Percentiles rank a stretch among this genome's conserved stretches.
These are phyloP conservation scores for Yamadazyma diospyri DNA, from an alignment of 1,139 yeast species.

Conservation along the genomic window DNA sequence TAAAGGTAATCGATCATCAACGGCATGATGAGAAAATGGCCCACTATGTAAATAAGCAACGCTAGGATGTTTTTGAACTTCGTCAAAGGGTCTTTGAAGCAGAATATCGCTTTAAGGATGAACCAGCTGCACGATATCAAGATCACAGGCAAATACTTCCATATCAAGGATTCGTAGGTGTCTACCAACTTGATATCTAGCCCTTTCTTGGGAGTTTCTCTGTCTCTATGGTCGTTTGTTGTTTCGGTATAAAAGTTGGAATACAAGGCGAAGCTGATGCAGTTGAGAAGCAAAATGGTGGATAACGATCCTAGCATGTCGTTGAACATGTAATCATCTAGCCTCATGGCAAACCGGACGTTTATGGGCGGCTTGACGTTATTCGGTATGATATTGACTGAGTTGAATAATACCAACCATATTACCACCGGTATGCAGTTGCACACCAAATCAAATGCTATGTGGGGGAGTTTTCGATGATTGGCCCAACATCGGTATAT, in stretches of 20 bases:
- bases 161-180: neutral
- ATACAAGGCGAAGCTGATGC: slow-evolving; percentile 14
- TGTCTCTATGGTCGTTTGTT: neutral
- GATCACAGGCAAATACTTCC: slow-evolving; percentile 20
- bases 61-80: slow-evolving; percentile 50
- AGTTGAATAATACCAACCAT: slow-evolving; percentile 59
- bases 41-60: slow-evolving; percentile 58
- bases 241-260: neutral
- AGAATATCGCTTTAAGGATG: slow-evolving; percentile 37
- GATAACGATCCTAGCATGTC: slow-evolving; percentile 14
- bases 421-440: slow-evolving; percentile 53
- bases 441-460: slow-evolving; percentile 35
- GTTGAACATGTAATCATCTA: slow-evolving; percentile 38
- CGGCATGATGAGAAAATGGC: slow-evolving; percentile 61
- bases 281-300: slow-evolving; percentile 13
- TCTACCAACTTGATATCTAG: neutral
- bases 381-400: slow-evolving; percentile 58
- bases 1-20: slow-evolving; percentile 60
- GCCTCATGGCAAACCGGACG: slow-evolving; percentile 41
- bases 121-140: slow-evolving; percentile 35
- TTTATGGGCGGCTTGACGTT: slow-evolving; percentile 53
- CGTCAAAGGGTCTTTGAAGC: slow-evolving; percentile 27
- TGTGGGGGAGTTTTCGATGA: slow-evolving; percentile 30
- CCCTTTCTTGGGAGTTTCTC: neutral
- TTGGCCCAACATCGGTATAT: slow-evolving; percentile 24